Evolutionary conservation across 1,284 basidiomycete species (phyloP).

Genomic region (Stygiomarasmius scandens): DNA sequence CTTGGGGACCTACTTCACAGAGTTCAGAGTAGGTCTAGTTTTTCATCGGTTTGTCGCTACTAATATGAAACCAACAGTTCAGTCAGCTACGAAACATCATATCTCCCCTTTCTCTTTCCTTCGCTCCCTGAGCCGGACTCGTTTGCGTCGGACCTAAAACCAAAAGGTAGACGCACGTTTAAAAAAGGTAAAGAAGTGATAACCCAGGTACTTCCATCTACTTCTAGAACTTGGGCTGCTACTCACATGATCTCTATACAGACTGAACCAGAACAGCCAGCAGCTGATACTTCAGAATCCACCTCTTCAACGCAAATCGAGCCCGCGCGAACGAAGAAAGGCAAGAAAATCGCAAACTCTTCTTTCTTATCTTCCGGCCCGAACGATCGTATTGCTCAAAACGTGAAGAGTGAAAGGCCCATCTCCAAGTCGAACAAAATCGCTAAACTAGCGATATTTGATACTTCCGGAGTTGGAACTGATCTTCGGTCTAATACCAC

Average conservation of each 20-base stretch:
- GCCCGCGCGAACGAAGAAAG: background rate
- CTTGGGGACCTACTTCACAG: conserved; percentile 49
- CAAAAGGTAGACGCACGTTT: conserved; percentile 45
- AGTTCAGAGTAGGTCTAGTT: conserved; percentile 6
- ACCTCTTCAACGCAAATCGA: background rate
- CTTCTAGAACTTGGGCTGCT: background rate
- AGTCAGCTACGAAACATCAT: conserved; percentile 64
- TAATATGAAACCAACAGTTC: conserved; percentile 29
- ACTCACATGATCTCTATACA: background rate
- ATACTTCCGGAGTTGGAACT: conserved; percentile 48
- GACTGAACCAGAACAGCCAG: background rate
- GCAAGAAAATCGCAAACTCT: conserved; percentile 1
- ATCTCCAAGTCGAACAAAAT: conserved; percentile 34
- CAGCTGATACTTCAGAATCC: background rate
- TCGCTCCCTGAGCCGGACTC: conserved; percentile 31
- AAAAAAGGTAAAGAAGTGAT: conserved; percentile 46
- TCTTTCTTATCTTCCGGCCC: background rate
- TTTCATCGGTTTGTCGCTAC: conserved; percentile 12
- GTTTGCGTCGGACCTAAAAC: conserved; percentile 16
- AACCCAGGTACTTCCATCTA: conserved; percentile 28
- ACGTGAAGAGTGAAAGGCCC: conserved; percentile 18
- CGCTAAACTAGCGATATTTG: conserved; percentile 54
- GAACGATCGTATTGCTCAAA: conserved; percentile 4
- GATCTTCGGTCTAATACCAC: conserved; percentile 37
- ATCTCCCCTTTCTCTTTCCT: conserved; percentile 70